phyloP scores from a whole-genome alignment of 495 filamentous ascomycete genomes.

The Lepraria neglecta region DNA sequence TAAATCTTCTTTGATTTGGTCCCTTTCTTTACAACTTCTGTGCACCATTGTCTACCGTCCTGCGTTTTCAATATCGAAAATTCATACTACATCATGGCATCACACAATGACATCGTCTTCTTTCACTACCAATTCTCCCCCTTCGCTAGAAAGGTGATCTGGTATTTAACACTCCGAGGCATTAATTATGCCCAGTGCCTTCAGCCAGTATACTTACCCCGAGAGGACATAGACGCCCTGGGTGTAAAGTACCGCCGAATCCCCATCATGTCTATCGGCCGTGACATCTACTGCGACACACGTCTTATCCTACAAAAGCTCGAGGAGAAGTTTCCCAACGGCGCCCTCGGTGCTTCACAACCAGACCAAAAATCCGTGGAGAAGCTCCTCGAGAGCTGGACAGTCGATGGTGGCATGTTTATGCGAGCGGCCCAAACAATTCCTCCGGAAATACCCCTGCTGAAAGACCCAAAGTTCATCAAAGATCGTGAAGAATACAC shows the following conservation, averaged over 20 bases:
- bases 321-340: conserved; percentile 41
- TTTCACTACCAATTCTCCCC: conserved; percentile 55
- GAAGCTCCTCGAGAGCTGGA: conserved; percentile 39
- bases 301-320: conserved; percentile 55
- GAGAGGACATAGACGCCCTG: conserved; percentile 49
- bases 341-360: conserved; percentile 20
- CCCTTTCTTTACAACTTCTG: too few relatives aligned
- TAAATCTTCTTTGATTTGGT: background rate
- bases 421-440: conserved; percentile 40
- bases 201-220: conserved; percentile 54
- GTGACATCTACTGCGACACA: conserved; percentile 52
- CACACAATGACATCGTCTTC: conserved; percentile 42
- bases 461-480: conserved; percentile 45
- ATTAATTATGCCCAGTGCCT: conserved; percentile 55
- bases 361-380: conserved; percentile 31
- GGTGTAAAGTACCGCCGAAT: conserved; percentile 60
- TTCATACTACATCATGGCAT: conserved; percentile 22
- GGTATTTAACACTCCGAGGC: conserved; percentile 53
- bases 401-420: conserved; percentile 47
- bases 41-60: background rate
- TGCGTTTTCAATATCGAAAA: background rate
- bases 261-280: conserved; percentile 53
- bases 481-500: conserved; percentile 48
- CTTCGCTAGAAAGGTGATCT: conserved; percentile 47
- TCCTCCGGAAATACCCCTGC: conserved; percentile 40